Conservation (phyloP, 2,329 filamentous ascomycete genomes). For the Trichoderma gracile region DNA sequence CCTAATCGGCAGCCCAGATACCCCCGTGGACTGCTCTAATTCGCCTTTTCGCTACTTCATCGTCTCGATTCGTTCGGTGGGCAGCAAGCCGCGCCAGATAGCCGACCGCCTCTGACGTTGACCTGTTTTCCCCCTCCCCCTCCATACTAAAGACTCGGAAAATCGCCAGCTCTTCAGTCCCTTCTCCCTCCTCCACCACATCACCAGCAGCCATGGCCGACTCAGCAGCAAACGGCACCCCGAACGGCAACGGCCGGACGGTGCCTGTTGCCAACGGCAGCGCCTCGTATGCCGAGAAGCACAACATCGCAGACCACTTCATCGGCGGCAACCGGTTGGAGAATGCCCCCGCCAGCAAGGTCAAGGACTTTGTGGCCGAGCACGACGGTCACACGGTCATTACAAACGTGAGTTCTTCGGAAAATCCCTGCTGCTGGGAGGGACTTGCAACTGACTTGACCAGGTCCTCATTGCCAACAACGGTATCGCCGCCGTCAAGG, state of each 20-base stretch:
- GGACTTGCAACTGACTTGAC: neutral
- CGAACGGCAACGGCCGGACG: slow-evolving; percentile 48
- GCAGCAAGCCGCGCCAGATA: slow-evolving; percentile 9
- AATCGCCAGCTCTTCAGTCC: neutral
- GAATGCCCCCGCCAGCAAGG: slow-evolving; percentile 77
- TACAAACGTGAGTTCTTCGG: slow-evolving; percentile 72
- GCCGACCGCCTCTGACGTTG: slow-evolving; percentile 1
- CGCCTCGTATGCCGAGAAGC: slow-evolving; percentile 73
- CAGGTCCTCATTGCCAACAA: slow-evolving; percentile 99
- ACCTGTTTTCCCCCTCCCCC: slow-evolving; percentile 1
- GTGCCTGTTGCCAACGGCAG: slow-evolving; percentile 59
- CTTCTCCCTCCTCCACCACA: neutral
- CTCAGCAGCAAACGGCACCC: slow-evolving; percentile 41
- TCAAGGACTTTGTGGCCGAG: slow-evolving; percentile 92
- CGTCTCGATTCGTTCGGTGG: slow-evolving; percentile 7
- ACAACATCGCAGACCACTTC: slow-evolving; percentile 87
- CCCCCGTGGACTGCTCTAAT: slow-evolving; percentile 9
- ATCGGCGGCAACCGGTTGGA: slow-evolving; percentile 90
- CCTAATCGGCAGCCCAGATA: slow-evolving; percentile 12
- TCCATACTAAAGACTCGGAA: neutral
- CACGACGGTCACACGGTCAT: slow-evolving; percentile 97
- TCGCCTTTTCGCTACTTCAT: slow-evolving; percentile 4
- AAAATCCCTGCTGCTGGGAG: neutral
- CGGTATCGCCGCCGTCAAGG: slow-evolving; percentile 98
- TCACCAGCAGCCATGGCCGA: slow-evolving; percentile 48